phyloP scores from a whole-genome alignment of 2,329 filamentous ascomycete species.

The Thielaviopsis ethacetica region DNA sequence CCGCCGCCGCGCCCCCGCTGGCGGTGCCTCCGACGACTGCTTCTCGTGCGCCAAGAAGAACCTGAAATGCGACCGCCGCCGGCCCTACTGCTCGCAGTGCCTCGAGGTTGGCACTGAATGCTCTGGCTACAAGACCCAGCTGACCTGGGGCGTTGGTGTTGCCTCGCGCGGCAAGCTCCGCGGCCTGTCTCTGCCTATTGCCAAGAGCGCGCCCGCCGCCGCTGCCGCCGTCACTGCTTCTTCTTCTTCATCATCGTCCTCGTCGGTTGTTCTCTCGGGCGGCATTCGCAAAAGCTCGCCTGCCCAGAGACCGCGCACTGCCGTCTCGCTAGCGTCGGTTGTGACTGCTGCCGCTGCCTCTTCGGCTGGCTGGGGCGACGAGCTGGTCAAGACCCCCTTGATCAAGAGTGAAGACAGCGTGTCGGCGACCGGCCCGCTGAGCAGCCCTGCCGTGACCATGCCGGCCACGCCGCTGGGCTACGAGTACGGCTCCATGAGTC shows the following conservation, averaged over 20 bases:
- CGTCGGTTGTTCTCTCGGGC: slow-evolving; percentile 18
- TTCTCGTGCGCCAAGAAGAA: slow-evolving; percentile 79
- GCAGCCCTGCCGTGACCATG: neutral
- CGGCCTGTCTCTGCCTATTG: slow-evolving; percentile 61
- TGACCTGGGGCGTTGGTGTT: slow-evolving; percentile 93
- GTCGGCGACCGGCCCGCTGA: neutral
- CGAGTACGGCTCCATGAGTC: neutral
- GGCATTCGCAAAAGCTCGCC: slow-evolving; percentile 32
- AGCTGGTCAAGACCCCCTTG: neutral
- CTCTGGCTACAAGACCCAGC: slow-evolving; percentile 87
- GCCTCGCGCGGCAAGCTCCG: slow-evolving; percentile 89
- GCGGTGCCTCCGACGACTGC: slow-evolving; percentile 85
- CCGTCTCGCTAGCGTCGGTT: neutral
- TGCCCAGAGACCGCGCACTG: slow-evolving; percentile 22
- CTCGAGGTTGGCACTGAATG: slow-evolving; percentile 84
- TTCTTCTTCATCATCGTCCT: neutral
- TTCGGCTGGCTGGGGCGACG: neutral
- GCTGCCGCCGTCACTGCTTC: neutral
- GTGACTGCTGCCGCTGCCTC: neutral
- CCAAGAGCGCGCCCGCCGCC: slow-evolving; percentile 36
- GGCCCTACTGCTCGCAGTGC: slow-evolving; percentile 91
- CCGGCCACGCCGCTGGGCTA: neutral
- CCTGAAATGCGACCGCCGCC: slow-evolving; percentile 73
- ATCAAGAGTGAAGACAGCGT: neutral
- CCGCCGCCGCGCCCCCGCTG: slow-evolving; percentile 73